Evolutionary conservation across 139 green algal genomes (phyloP), one percentile per base, ranked within the genome.

Genomic region (Chlamydomonas schloesseri): DNA sequence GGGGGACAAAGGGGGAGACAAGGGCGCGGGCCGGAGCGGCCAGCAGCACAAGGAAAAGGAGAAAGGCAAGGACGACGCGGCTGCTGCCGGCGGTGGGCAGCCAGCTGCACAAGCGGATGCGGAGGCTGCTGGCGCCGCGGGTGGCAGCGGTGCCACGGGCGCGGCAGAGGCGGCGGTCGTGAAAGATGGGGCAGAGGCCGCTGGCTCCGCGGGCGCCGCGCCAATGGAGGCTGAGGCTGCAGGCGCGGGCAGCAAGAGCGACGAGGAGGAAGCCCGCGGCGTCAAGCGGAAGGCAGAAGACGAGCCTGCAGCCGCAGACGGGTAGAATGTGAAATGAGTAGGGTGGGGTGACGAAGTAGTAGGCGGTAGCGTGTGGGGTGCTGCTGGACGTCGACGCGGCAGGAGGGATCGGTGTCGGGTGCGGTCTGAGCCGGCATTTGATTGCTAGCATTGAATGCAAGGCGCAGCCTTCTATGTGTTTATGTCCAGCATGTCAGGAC

Each of bases 241-340:
- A 50, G 46, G 29, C 8, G 65, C 9, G 60, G 42, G 62, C 23
- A 62, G 37, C 28, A 69, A 23, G 33, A 42, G 3, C 42, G 60
- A 8, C 28, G 77, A 50, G 10, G n/a, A 62, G 28, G 55, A 37
- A 21, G 46, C 47, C 0, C 23, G 13, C 8, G 70, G 79, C 26
- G 23, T 21, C 8, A 85, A 85, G 67, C 79, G 79, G 67, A 85
- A 85, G 69, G 79, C 79, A 47, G 79, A 85, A 23, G 46, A 6
- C 15, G 79, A 76, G n/a, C 18, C 64, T 47, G 79, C 2, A 10
- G 47, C 42, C 3, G 46, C 42, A 17, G 64, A 74, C 21, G 64
- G 42, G 42, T 50, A 50, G 42, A 8, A 50, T 50, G 42, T 5
- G 8, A 13, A 50, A 50, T 50, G 42, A 8, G 8, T 8, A 50